phyloP scores from a whole-genome alignment of 2,329 filamentous ascomycete genomes.

The Monilinia vaccinii-corymbosi region DNA sequence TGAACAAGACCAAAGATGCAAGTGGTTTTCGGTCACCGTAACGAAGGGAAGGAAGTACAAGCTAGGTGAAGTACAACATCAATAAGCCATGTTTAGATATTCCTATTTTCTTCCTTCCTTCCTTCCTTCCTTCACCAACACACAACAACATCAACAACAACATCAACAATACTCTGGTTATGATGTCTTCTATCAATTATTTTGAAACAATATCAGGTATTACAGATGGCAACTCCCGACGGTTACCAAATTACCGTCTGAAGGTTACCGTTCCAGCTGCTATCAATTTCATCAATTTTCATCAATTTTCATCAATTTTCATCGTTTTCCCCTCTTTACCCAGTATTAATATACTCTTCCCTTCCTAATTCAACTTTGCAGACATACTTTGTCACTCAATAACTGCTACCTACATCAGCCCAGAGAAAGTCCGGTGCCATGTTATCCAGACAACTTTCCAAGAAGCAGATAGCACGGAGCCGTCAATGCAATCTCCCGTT shows the following conservation, averaged over 20 bases:
- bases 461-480: slow-evolving; percentile 6
- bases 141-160: no score
- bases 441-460: slow-evolving; percentile 1
- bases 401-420: slow-evolving; percentile 9
- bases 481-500: slow-evolving; percentile 10
- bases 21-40: neutral
- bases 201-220: neutral
- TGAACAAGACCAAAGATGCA: neutral
- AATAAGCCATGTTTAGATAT: no score
- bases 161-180: neutral
- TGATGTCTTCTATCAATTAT: neutral
- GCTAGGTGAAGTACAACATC: no score
- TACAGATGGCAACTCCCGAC: slow-evolving; percentile 6
- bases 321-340: slow-evolving; percentile 4
- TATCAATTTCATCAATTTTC: neutral
- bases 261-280: neutral
- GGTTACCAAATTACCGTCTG: slow-evolving; percentile 2
- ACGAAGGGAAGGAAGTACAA: neutral
- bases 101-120: no score
- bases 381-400: slow-evolving; percentile 1
- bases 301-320: neutral
- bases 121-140: neutral
- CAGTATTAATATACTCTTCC: neutral
- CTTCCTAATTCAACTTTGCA: slow-evolving; percentile 3
- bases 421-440: slow-evolving; percentile 7